Percentiles rank a stretch among this genome's conserved stretches.
phyloP scores from a whole-genome alignment of 768 basidiomycete species.

The Mycena crocata region DNA sequence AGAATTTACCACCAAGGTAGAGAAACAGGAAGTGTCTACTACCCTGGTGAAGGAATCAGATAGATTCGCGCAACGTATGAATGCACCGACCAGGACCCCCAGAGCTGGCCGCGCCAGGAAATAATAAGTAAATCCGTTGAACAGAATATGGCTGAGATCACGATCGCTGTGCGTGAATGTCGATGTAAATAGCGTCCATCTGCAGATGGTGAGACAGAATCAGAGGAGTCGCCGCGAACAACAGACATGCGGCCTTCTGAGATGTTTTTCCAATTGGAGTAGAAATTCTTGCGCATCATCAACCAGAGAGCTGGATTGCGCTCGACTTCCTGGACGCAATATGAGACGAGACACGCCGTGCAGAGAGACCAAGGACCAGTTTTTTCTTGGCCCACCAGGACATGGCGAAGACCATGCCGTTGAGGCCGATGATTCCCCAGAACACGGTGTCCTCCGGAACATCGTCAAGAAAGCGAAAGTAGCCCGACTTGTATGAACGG shows the following conservation, averaged over 20 bases:
- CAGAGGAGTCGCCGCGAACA: conserved; percentile 8
- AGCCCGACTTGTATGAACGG: conserved; percentile 11
- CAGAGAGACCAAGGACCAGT: conserved; percentile 40
- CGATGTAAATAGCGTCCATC: conserved; percentile 81
- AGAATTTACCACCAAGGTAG: conserved; percentile 74
- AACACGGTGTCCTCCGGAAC: conserved; percentile 67
- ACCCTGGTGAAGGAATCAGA: conserved; percentile 46
- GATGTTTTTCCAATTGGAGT: conserved; percentile 77
- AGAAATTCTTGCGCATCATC: no score
- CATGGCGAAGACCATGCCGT: conserved; percentile 68
- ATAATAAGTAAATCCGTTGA: conserved; percentile 83
- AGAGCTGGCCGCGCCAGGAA: conserved; percentile 80
- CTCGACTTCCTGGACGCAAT: conserved; percentile 43
- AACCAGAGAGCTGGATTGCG: conserved; percentile 52
- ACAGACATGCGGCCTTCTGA: conserved; percentile 79
- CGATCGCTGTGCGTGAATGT: conserved; percentile 75
- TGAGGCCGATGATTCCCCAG: conserved; percentile 73
- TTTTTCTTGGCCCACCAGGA: conserved; percentile 63
- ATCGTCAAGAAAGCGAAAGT: conserved; percentile 56
- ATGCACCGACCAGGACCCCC: conserved; percentile 52
- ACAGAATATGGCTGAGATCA: conserved; percentile 65
- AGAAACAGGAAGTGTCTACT: conserved; percentile 73
- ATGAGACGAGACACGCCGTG: neutral
- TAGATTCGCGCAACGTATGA: neutral
- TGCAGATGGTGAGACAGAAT: conserved; percentile 42